Base-by-base conservation (phyloP, 345 rosid genomes). In the Sonneratia caseolaris region DNA sequence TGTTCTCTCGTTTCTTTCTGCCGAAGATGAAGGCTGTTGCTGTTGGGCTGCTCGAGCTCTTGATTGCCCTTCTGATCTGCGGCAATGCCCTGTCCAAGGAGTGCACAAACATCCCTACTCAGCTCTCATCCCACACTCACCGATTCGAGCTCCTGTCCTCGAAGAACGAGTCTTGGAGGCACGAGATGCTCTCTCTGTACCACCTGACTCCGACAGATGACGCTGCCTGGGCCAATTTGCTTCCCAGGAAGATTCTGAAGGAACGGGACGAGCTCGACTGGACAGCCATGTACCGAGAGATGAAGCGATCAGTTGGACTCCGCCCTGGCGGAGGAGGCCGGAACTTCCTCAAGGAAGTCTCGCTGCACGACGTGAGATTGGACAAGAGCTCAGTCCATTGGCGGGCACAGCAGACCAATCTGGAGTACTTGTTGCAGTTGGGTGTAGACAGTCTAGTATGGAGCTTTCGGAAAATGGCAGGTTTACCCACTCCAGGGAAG, bases 131-230 rank as follows among this genome's bases (percentile, higher is more conserved):
- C 0, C 99, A 95, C 75, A 81, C 92, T 61, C 66, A 90, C 75
- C 88, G 98, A 19, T 76, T 82, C 59, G 89, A 83, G 61, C 85
- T 92, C 66, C 76, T 86, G 7, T 75, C 82, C 38, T 95, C 99
- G 19, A 76, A 78, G 21, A 92, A 90, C 59, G 87, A 86, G 13
- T 77, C 97, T 0, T 84, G 88, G 84, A 90, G 81, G 71, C 70
- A 81, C 56, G 90, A 92, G 81, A 64, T 90, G 83, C 86, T 88
- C 79, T 82, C 86, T 48, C 90, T 90, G 76, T 86, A 92, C 80
- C 99, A 95, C 76, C 76, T 95, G 81, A 88, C 70, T 64, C 97
- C 90, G 6, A 89, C 94, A 4, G 97, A 95, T 76, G 97, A 95
- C 22, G 72, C 87, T 0, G 89, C 93, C 73, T 95, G 97, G 97